Evolutionary conservation across 2,329 filamentous ascomycete genomes (phyloP).

Genomic region (Aspergillus felis): DNA sequence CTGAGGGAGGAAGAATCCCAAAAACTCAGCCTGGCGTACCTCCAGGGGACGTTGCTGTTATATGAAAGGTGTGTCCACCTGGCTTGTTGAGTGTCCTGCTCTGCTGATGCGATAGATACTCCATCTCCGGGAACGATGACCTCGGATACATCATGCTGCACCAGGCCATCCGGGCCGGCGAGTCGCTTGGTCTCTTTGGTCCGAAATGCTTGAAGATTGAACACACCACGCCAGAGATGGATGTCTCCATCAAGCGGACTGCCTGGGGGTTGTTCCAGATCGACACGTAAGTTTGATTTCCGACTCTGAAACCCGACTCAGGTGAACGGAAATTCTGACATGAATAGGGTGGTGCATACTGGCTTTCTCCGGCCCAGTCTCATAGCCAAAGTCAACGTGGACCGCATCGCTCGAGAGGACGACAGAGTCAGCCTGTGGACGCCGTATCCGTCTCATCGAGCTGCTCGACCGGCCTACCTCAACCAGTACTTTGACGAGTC

Average conservation of each 20-base stretch:
- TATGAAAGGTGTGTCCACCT: constrained; percentile 28
- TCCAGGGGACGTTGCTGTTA: constrained; percentile 35
- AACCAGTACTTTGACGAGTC: constrained; percentile 32
- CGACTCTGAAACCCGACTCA: too few species aligned
- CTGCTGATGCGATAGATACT: constrained; percentile 23
- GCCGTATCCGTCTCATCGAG: constrained; percentile 32
- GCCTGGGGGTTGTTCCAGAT: constrained; percentile 38
- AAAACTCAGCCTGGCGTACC: constrained; percentile 24
- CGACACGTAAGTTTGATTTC: constrained; percentile 29
- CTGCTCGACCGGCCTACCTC: constrained; percentile 23
- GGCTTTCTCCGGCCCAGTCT: constrained; percentile 33
- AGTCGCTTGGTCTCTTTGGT: constrained; percentile 30
- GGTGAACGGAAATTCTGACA: background rate
- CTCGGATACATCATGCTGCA: constrained; percentile 37
- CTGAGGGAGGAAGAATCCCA: constrained; percentile 19
- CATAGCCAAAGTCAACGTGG: constrained; percentile 32
- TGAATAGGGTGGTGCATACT: constrained; percentile 30
- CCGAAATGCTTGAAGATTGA: constrained; percentile 18
- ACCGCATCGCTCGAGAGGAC: constrained; percentile 13
- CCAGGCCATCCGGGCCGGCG: constrained; percentile 31
- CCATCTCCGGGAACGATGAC: constrained; percentile 34
- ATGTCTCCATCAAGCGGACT: constrained; percentile 27
- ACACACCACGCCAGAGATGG: constrained; percentile 27
- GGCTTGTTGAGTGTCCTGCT: background rate
- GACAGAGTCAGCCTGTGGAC: constrained; percentile 25